These are phyloP conservation scores for Cunninghamia lanceolata DNA, from an alignment of 75 land plant species.

Conservation along the genomic window DNA sequence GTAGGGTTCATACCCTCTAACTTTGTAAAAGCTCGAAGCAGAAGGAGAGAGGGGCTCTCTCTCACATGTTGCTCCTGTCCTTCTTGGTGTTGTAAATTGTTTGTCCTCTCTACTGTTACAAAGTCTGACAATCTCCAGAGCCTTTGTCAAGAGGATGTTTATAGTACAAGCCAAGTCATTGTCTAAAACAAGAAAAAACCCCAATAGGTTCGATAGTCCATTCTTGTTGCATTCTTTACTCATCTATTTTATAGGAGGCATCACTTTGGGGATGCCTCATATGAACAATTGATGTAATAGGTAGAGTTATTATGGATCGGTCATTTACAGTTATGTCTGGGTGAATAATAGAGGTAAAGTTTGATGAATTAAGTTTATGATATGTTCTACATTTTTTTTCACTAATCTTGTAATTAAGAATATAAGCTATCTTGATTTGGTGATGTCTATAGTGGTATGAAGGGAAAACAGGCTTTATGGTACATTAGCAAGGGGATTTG, in stretches of 20 bases:
- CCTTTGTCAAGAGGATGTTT: too few species aligned
- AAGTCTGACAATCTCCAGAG: too few species aligned
- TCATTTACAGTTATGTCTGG: slow-evolving; percentile 41
- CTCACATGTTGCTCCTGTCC: too few species aligned
- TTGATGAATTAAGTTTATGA: neutral
- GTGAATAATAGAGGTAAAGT: slow-evolving; percentile 33
- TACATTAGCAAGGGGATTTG: slow-evolving; percentile 33
- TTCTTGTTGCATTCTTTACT: slow-evolving; percentile 52
- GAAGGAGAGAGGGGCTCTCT: too few species aligned
- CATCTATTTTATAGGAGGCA: slow-evolving; percentile 48
- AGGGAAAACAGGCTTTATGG: slow-evolving; percentile 23
- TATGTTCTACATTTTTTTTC: neutral
- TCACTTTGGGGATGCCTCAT: slow-evolving; percentile 80
- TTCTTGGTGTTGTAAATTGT: too few species aligned
- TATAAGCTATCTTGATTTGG: neutral
- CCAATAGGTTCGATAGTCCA: slow-evolving; percentile 52
- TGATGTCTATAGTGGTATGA: slow-evolving; percentile 49
- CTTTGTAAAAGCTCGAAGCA: too few species aligned
- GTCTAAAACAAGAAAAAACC: too few species aligned
- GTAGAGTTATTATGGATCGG: slow-evolving; percentile 15
- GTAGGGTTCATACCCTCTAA: too few species aligned
- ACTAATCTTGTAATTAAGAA: neutral
- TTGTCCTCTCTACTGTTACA: too few species aligned
- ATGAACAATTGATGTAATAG: slow-evolving; percentile 42
- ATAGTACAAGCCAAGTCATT: too few species aligned